Evolutionary conservation across 73 alveolate genomes (phyloP).

Genomic region (Paramecium sexaurelia): DNA sequence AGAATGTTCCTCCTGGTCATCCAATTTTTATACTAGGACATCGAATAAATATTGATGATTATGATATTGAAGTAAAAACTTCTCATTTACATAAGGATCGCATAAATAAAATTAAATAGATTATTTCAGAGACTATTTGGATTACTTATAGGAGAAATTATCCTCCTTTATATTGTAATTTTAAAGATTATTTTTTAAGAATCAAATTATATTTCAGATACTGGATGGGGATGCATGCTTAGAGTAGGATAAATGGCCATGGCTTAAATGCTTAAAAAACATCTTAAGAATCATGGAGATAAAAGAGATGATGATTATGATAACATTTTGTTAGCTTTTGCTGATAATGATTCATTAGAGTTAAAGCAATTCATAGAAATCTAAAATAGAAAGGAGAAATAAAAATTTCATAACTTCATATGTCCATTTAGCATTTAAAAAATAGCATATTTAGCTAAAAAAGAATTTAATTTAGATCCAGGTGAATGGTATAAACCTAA

Average conservation of each 20-base stretch:
- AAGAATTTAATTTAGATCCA: slow-evolving; percentile 57
- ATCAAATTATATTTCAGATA: slow-evolving; percentile 52
- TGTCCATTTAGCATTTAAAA: slow-evolving; percentile 65
- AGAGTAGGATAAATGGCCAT: slow-evolving; percentile 69
- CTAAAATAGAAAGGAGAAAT: background rate
- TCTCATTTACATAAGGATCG: background rate
- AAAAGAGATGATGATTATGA: slow-evolving; percentile 57
- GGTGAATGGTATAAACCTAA: slow-evolving; percentile 70
- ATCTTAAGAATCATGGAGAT: slow-evolving; percentile 59
- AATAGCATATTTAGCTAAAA: slow-evolving; percentile 50
- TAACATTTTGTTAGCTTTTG: slow-evolving; percentile 48
- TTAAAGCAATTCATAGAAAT: background rate
- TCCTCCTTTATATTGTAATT: slow-evolving; percentile 47
- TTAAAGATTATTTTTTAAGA: background rate
- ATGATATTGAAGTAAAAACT: slow-evolving; percentile 3
- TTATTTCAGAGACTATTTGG: slow-evolving; percentile 38
- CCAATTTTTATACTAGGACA: background rate
- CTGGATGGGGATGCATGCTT: slow-evolving; percentile 73
- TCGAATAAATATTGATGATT: background rate
- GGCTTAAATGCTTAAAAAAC: slow-evolving; percentile 59
- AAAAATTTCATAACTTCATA: background rate
- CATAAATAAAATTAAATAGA: background rate
- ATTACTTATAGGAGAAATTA: slow-evolving; percentile 61
- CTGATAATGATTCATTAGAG: slow-evolving; percentile 58
- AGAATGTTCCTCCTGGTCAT: background rate